Percentiles rank a stretch among this genome's conserved stretches.
These are phyloP conservation scores for Starmerella potacharoeniae DNA, from an alignment of 805 yeast genomes.

Conservation along the genomic window DNA sequence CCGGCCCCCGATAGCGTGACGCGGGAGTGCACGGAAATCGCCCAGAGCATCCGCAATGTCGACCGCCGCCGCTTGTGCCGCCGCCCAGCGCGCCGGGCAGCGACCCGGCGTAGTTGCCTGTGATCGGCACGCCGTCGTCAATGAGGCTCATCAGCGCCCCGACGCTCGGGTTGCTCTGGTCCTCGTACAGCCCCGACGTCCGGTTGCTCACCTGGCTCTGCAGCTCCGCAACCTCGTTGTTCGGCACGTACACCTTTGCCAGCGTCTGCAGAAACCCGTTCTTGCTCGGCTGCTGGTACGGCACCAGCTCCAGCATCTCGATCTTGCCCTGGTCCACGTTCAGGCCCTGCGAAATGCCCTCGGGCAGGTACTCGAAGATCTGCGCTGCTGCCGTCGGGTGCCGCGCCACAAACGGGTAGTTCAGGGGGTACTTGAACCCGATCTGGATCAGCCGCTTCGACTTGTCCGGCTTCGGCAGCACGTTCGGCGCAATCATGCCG, in stretches of 20 bases:
- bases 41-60: too few species aligned
- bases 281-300: constrained; percentile 44
- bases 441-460: constrained; percentile 47
- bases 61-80: constrained; percentile 1
- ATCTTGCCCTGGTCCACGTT: constrained; percentile 33
- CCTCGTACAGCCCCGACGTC: constrained; percentile 49
- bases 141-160: constrained; percentile 53
- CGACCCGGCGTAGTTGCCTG: constrained; percentile 1
- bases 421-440: constrained; percentile 69
- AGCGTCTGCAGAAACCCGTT: constrained; percentile 67
- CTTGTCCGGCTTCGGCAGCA: constrained; percentile 22
- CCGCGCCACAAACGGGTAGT: constrained; percentile 71
- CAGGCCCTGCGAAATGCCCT: constrained; percentile 55
- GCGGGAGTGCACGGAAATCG: too few species aligned
- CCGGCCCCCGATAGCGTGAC: too few species aligned
- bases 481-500: constrained; percentile 62
- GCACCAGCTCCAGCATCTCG: constrained; percentile 58
- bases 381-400: constrained; percentile 71
- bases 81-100: background rate
- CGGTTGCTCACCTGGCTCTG: constrained; percentile 39
- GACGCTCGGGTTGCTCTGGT: constrained; percentile 42
- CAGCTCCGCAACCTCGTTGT: constrained; percentile 38
- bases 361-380: constrained; percentile 75
- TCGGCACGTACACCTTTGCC: constrained; percentile 78
- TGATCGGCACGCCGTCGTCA: constrained; percentile 53